These are phyloP conservation scores for Odontarrhena argentea DNA, from an alignment of 345 rosid species.

Conservation along the genomic window DNA sequence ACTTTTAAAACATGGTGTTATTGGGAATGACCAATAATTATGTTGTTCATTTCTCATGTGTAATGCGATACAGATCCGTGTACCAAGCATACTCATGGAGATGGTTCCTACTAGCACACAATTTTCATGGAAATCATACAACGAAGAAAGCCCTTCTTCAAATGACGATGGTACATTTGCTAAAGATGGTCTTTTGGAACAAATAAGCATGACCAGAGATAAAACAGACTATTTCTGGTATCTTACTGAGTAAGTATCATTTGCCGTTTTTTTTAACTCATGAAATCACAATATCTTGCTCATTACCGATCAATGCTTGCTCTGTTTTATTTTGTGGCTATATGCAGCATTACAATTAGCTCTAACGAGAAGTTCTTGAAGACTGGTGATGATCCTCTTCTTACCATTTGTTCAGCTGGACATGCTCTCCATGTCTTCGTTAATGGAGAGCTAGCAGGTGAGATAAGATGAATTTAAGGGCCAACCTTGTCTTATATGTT, in stretches of 20 bases:
- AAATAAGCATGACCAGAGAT: slow-evolving; percentile 72
- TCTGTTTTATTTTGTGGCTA: slow-evolving; percentile 36
- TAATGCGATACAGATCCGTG: slow-evolving; percentile 59
- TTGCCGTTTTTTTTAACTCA: slow-evolving; percentile 40
- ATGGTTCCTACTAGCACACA: slow-evolving; percentile 55
- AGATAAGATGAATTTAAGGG: neutral
- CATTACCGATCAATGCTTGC: slow-evolving; percentile 76
- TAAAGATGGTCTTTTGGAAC: slow-evolving; percentile 72
- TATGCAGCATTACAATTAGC: slow-evolving; percentile 38
- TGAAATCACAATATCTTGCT: slow-evolving; percentile 68
- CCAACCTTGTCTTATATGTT: neutral
- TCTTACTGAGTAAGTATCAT: slow-evolving; percentile 74
- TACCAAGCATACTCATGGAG: slow-evolving; percentile 60
- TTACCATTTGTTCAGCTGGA: slow-evolving; percentile 68
- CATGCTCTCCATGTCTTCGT: slow-evolving; percentile 79
- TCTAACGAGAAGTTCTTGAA: slow-evolving; percentile 51
- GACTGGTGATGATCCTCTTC: slow-evolving; percentile 51
- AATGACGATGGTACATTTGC: slow-evolving; percentile 50
- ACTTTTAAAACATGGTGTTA: neutral
- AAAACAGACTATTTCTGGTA: slow-evolving; percentile 93
- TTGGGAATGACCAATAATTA: slow-evolving; percentile 42
- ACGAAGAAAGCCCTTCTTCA: slow-evolving; percentile 59
- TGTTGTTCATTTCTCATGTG: slow-evolving; percentile 53
- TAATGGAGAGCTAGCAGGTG: slow-evolving; percentile 77
- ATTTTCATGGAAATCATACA: slow-evolving; percentile 77